These are phyloP conservation scores for Leccinum cinnamomeum DNA, from an alignment of 1,284 basidiomycete species.

Conservation along the genomic window DNA sequence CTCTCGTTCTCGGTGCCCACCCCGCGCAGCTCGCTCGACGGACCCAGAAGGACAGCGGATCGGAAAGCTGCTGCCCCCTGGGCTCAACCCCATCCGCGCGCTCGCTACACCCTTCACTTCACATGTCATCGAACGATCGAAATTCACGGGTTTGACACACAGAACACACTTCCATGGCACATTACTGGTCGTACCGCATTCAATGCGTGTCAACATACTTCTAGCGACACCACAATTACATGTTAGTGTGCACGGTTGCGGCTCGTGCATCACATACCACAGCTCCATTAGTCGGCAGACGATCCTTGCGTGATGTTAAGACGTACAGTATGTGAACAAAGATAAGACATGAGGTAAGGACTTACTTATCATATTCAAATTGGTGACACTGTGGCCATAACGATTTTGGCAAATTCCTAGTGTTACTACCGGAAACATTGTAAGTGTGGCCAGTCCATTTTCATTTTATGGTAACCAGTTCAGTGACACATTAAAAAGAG, in stretches of 20 bases:
- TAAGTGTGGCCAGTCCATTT: background rate
- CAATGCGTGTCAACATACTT: background rate
- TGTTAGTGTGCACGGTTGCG: background rate
- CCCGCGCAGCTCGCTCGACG: background rate
- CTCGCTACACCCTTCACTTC: background rate
- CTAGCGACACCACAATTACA: background rate
- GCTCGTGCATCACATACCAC: background rate
- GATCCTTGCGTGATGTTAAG: background rate
- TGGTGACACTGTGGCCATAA: background rate
- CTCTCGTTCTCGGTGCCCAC: background rate
- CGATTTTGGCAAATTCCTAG: background rate
- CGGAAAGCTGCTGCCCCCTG: too few species aligned
- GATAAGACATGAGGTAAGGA: background rate
- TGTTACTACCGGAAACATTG: background rate
- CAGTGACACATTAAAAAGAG: slow-evolving; percentile 3
- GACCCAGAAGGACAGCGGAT: background rate
- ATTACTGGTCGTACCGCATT: background rate
- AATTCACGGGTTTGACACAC: background rate
- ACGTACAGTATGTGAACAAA: background rate
- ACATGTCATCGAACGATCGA: background rate
- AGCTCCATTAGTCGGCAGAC: background rate
- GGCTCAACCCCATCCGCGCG: background rate
- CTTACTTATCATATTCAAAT: background rate
- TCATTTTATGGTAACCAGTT: background rate
- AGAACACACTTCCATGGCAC: background rate